Evolutionary conservation across 2,329 filamentous ascomycete genomes (phyloP), one percentile per base, ranked within the genome.

Genomic region (Calonectria pauciramosa): DNA sequence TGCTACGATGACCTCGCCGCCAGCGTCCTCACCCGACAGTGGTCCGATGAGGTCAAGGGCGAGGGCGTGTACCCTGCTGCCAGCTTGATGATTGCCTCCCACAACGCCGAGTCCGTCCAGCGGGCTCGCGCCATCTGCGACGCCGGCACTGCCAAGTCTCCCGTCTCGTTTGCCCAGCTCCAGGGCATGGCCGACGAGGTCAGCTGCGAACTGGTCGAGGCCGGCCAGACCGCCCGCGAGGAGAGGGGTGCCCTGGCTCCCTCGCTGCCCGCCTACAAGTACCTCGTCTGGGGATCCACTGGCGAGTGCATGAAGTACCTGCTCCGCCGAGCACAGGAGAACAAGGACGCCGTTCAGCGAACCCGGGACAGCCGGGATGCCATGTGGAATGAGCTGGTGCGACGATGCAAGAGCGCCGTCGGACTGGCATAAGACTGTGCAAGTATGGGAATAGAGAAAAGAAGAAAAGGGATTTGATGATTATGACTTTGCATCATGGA

Each of bases 101-200:
- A 98, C 86, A 98, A 98, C 82, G 90, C 91, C 64, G 90, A 90
- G 51, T 95, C 94, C 5, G 93, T 98, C 11, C 86, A 88, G 30
- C 88, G 86, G 64, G 90, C 90, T 18, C 89, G 89, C 30, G 86
- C 85, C 16, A 84, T 93, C 32, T 86, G 90, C 72, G 88, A 88
- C 78, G 84, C 81, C 9, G 86, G 86, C 16, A 82, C 80, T 11
- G 86, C 86, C 75, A 85, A 85, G 81, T 85, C 84, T 0, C 82
- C 83, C 30, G 81, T 87, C 54, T 83, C 85, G 0, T 88, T 86
- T 60, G 87, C 94, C 3, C 96, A 98, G 86, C 90, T 98, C 1
- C 94, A 96, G 87, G 96, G 96, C 51, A 99, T 99, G 96, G 96
- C 96, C 1, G 96, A 99, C 80, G 96, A 98, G 83, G 92, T 99